Conservation (phyloP, 2,329 filamentous ascomycete genomes). For the Neofusicoccum laricinum region DNA sequence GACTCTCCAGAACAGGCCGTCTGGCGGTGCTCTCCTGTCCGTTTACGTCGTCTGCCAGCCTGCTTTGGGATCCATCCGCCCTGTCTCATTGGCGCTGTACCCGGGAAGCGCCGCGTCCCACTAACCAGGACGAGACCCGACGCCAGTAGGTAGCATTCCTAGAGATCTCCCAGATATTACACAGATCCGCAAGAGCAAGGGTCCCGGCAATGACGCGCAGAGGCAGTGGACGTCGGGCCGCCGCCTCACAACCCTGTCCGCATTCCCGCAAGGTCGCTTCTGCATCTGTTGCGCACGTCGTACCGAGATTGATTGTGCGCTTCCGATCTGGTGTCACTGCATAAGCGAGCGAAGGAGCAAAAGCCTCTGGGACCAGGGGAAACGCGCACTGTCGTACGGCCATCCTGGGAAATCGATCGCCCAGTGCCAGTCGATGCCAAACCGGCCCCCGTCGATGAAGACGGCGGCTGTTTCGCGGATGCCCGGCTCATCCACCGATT, state of each 20-base stretch:
- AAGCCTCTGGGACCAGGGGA: conserved; percentile 8
- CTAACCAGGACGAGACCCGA: conserved; percentile 9
- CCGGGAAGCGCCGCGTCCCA: conserved; percentile 2
- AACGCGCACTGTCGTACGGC: conserved; percentile 7
- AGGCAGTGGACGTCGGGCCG: conserved; percentile 7
- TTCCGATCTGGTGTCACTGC: conserved; percentile 13
- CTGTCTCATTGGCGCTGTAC: conserved; percentile 1
- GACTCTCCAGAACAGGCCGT: not conserved
- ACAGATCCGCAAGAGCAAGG: conserved; percentile 7
- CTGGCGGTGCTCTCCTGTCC: not conserved
- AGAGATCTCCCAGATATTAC: conserved; percentile 11
- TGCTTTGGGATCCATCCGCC: not conserved
- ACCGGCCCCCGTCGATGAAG: not conserved
- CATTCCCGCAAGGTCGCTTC: conserved; percentile 13
- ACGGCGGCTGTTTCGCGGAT: conserved; percentile 7
- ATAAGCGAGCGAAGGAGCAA: conserved; percentile 16
- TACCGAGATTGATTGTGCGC: conserved; percentile 15
- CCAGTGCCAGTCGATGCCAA: not conserved
- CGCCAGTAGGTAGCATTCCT: conserved; percentile 2
- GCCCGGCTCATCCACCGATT: conserved; percentile 1
- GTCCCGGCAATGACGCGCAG: conserved; percentile 12
- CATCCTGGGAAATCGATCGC: not conserved
- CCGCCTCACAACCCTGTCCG: not conserved
- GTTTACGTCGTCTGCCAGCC: not conserved
- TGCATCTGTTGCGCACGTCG: conserved; percentile 11